Percentiles rank a stretch among this genome's conserved stretches.
These are phyloP conservation scores for Lentinula sp. DNA, from an alignment of 768 basidiomycete species.

Conservation along the genomic window DNA sequence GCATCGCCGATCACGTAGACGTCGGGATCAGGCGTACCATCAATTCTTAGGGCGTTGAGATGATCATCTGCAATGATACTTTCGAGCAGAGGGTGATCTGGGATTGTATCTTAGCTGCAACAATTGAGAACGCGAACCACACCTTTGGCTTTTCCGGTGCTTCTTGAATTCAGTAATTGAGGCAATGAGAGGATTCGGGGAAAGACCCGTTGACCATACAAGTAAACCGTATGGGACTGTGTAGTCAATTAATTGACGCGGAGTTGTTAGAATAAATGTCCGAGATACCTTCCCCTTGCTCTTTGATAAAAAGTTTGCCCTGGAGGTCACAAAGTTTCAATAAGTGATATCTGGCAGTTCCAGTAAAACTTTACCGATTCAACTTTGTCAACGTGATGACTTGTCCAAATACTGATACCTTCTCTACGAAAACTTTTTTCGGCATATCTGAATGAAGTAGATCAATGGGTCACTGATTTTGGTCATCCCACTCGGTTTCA, in stretches of 20 bases:
- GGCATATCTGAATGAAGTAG: conserved; percentile 41
- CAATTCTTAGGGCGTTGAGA: conserved; percentile 53
- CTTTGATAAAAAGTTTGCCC: conserved; percentile 65
- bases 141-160: conserved; percentile 54
- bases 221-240: conserved; percentile 76
- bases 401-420: conserved; percentile 66
- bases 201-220: conserved; percentile 85
- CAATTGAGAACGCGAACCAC: not conserved
- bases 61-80: conserved; percentile 24
- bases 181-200: conserved; percentile 74
- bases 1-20: conserved; percentile 85
- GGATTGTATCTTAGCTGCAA: not conserved
- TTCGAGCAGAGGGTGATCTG: not conserved
- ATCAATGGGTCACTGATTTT: not conserved
- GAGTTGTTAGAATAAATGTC: not conserved
- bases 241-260: conserved; percentile 4
- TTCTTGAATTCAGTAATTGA: conserved; percentile 56
- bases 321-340: conserved; percentile 15
- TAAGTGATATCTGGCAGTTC: not conserved
- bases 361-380: conserved; percentile 35
- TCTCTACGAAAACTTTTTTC: conserved; percentile 68
- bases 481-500: conserved; percentile 6
- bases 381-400: conserved; percentile 68
- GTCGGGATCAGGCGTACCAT: conserved; percentile 52
- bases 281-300: conserved; percentile 60